These are phyloP conservation scores for Comarum palustre DNA, from an alignment of 306 rosid genomes.

Conservation along the genomic window DNA sequence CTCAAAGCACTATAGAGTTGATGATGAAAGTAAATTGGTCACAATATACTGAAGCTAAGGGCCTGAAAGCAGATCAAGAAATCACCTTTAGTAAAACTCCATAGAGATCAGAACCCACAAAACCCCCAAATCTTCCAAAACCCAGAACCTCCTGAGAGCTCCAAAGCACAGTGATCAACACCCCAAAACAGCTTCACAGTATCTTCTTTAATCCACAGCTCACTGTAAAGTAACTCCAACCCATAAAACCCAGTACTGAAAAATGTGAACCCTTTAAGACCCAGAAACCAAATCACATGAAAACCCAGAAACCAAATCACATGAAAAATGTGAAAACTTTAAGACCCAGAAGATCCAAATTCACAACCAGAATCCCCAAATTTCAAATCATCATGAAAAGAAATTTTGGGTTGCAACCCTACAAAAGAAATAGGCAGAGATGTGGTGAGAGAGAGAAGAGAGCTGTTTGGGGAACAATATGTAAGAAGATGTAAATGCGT, in stretches of 20 bases:
- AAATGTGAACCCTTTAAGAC: constrained; percentile 19
- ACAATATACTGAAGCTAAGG: background rate
- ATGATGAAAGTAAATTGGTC: constrained; percentile 4
- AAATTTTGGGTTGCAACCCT: constrained; percentile 7
- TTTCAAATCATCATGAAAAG: background rate
- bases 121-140: background rate
- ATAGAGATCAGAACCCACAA: constrained; percentile 18
- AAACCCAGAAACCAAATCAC: constrained; percentile 16
- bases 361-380: background rate
- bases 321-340: constrained; percentile 3
- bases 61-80: constrained; percentile 10
- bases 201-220: constrained; percentile 22
- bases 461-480: constrained; percentile 22
- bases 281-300: no score
- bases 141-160: background rate
- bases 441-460: constrained; percentile 13
- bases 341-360: constrained; percentile 13
- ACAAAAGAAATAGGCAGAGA: background rate
- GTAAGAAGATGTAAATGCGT: constrained; percentile 21
- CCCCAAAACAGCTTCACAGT: constrained; percentile 18
- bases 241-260: constrained; percentile 2
- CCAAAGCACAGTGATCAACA: constrained; percentile 22
- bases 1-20: background rate
- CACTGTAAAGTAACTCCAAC: constrained; percentile 10
- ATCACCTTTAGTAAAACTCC: background rate